A percentile compares a stretch with the other conserved stretches of the same genome.
Evolutionary conservation across 176 grass and related monocot genomes (phyloP).

Genomic region (Carex myosuroides): DNA sequence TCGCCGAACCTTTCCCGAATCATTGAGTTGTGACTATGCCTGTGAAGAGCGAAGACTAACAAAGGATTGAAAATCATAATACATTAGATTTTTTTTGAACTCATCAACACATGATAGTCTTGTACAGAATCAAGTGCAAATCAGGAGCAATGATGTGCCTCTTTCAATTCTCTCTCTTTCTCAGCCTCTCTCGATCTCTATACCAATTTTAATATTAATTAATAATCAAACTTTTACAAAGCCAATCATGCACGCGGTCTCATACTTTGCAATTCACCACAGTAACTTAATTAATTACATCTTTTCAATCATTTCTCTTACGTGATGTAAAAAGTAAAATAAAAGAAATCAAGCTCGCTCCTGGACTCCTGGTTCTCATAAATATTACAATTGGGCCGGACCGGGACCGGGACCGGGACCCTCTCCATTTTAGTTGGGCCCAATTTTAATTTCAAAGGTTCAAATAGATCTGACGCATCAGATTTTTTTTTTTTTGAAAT

Average conservation of each 20-base stretch:
- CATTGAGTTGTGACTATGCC: no score
- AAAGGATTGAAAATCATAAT: background rate
- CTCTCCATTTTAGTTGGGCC: no score
- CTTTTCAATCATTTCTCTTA: no score
- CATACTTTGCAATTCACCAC: background rate
- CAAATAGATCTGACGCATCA: background rate
- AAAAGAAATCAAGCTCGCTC: no score
- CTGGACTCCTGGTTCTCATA: no score
- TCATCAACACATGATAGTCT: background rate
- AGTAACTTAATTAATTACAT: no score
- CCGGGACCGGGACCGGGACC: no score
- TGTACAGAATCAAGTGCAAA: background rate
- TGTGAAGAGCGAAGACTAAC: background rate
- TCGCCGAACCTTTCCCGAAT: no score
- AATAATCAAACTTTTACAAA: background rate
- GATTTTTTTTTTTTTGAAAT: no score
- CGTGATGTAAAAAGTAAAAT: no score
- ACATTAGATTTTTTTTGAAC: background rate
- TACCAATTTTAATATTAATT: background rate
- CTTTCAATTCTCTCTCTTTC: background rate
- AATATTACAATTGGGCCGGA: no score
- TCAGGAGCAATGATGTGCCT: background rate
- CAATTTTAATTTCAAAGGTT: background rate
- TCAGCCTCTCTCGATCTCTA: background rate
- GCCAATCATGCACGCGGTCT: background rate